Evolutionary conservation across 208 protist genomes (phyloP).

Genomic region (Trypanosoma vivax): DNA sequence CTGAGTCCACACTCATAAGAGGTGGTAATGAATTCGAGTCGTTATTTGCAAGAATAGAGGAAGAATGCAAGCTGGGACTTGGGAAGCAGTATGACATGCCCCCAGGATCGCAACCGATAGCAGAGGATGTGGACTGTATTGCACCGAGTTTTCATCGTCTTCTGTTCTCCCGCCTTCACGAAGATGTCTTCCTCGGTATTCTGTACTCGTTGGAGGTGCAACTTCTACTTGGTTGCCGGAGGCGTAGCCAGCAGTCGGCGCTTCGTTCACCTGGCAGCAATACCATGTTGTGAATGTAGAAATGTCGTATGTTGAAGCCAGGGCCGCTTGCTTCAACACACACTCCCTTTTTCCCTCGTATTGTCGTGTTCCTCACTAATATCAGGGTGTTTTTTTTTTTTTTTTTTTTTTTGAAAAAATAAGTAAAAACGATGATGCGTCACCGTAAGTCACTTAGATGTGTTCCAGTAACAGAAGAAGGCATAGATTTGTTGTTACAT

Average conservation of each 20-base stretch:
- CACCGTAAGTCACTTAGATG: background rate
- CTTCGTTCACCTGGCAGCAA: no score
- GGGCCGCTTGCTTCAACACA: no score
- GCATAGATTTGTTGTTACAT: no score
- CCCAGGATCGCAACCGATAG: background rate
- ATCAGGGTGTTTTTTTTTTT: constrained; percentile 8
- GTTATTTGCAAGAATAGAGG: background rate
- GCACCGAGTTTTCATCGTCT: constrained; percentile 24
- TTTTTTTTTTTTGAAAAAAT: constrained; percentile 8
- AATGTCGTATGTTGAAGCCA: no score
- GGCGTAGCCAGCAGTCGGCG: constrained; percentile 39
- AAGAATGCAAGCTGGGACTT: background rate
- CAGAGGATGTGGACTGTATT: background rate
- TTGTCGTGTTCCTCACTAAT: constrained; percentile 1
- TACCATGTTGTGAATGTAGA: no score
- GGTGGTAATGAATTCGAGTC: background rate
- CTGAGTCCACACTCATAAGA: constrained; percentile 50
- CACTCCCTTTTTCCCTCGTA: no score
- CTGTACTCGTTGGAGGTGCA: constrained; percentile 56
- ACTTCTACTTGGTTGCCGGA: constrained; percentile 25
- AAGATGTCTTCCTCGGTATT: constrained; percentile 49
- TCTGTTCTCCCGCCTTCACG: constrained; percentile 61
- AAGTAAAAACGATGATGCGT: background rate
- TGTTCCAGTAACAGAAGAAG: no score
- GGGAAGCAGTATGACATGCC: background rate